A percentile compares a stretch with the other conserved stretches of the same genome.
Evolutionary conservation across 768 basidiomycete genomes (phyloP).

Genomic region (Lactarius hengduanensis): DNA sequence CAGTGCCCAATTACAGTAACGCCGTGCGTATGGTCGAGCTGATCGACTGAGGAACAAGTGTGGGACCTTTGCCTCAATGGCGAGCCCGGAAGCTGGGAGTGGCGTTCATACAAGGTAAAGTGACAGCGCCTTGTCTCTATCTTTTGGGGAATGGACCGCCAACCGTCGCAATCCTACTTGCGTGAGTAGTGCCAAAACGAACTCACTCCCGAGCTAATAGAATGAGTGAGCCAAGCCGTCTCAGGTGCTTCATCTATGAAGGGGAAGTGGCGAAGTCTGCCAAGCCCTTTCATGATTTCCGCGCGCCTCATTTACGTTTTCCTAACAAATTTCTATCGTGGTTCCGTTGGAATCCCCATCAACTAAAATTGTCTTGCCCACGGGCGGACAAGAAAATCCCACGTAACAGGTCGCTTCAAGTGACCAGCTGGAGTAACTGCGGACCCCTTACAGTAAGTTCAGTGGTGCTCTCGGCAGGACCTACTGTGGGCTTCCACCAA

Average conservation of each 20-base stretch:
- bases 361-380: background rate
- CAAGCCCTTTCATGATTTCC: background rate
- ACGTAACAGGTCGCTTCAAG: background rate
- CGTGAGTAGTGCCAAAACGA: background rate
- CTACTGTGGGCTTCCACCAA: background rate
- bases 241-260: background rate
- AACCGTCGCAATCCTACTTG: background rate
- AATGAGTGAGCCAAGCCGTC: background rate
- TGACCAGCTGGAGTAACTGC: background rate
- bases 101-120: slow-evolving; percentile 7
- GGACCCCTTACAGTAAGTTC: background rate
- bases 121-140: slow-evolving; percentile 7
- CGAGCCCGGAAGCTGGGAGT: background rate
- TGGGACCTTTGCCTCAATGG: background rate
- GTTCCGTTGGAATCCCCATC: background rate
- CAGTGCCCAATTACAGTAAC: background rate
- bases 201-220: background rate
- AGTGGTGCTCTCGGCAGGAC: background rate
- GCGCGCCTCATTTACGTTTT: background rate
- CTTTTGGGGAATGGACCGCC: background rate
- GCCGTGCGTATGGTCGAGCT: background rate
- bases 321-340: background rate
- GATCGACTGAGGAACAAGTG: background rate
- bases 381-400: background rate
- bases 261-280: background rate